phyloP scores from a whole-genome alignment of 2,329 filamentous ascomycete species.

The Nemania bipapillata region DNA sequence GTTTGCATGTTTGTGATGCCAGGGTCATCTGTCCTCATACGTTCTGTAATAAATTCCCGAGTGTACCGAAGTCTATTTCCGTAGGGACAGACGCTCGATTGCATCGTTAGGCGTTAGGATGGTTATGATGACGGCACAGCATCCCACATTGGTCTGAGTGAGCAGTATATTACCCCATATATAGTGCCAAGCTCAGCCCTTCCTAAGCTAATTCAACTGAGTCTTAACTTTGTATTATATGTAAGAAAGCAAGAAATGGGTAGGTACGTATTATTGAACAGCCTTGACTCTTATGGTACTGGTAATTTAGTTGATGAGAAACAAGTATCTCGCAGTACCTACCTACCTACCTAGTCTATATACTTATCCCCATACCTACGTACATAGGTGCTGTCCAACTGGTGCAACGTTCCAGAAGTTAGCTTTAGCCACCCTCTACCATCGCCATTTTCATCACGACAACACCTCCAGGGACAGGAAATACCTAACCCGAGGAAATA shows the following conservation, averaged over 20 bases:
- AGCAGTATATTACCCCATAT: not conserved
- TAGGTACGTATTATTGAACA: not conserved
- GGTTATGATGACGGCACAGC: not conserved
- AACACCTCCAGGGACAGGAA: not conserved
- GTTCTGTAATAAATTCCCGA: conserved; percentile 21
- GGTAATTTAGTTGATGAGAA: not conserved
- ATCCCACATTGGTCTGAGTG: not conserved
- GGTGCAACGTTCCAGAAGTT: conserved; percentile 26
- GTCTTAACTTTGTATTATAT: not conserved
- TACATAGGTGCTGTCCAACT: not conserved
- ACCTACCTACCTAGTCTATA: not conserved
- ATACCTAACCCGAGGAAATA: not conserved
- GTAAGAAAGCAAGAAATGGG: not conserved
- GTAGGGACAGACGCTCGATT: conserved; percentile 2
- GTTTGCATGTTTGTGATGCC: conserved; percentile 19
- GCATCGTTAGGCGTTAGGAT: not conserved
- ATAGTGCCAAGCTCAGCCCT: conserved; percentile 6
- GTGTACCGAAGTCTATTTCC: conserved; percentile 34
- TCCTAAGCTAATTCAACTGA: not conserved
- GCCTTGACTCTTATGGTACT: not conserved
- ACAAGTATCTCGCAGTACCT: not conserved
- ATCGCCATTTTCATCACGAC: not conserved
- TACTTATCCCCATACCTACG: too few species aligned
- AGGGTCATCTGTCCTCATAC: conserved; percentile 29
- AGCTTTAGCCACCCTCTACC: not conserved